Conservation (phyloP, 2,329 filamentous ascomycete species). For the Aspergillus fischeri region DNA sequence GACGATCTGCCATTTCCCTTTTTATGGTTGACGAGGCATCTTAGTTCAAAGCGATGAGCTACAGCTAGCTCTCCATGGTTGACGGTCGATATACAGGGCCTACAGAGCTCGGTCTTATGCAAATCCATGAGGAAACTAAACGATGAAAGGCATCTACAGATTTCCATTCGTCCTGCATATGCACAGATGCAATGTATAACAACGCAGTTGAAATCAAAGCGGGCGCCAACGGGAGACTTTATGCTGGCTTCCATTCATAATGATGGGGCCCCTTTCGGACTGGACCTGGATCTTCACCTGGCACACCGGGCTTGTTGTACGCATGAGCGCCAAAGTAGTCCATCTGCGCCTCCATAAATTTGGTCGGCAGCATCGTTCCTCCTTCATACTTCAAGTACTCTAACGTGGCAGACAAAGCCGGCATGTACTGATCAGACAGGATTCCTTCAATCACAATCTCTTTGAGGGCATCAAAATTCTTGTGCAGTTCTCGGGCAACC, state of each 20-base stretch:
- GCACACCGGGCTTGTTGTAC: conserved; percentile 52
- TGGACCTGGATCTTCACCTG: conserved; percentile 49
- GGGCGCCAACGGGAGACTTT: background rate
- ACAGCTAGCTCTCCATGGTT: background rate
- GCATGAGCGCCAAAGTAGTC: conserved; percentile 68
- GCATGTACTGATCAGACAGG: conserved; percentile 57
- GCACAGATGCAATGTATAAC: background rate
- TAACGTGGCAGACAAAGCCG: conserved; percentile 57
- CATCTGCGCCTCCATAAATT: conserved; percentile 67
- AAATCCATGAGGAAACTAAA: background rate
- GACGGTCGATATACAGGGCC: background rate
- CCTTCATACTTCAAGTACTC: conserved; percentile 65
- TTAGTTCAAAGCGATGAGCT: background rate
- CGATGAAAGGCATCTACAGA: background rate
- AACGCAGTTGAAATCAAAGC: background rate
- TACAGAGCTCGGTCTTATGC: background rate
- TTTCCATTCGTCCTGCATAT: background rate
- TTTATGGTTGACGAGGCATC: background rate
- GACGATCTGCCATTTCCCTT: background rate
- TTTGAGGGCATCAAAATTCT: conserved; percentile 51
- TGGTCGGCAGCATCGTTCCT: conserved; percentile 58
- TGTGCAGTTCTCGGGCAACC: conserved; percentile 53
- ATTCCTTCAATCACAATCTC: conserved; percentile 52
- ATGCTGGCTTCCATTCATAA: conserved; percentile 57
- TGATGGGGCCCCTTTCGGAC: conserved; percentile 57